Conservation (phyloP, 257 asterid species). For the Echites panduratus region DNA sequence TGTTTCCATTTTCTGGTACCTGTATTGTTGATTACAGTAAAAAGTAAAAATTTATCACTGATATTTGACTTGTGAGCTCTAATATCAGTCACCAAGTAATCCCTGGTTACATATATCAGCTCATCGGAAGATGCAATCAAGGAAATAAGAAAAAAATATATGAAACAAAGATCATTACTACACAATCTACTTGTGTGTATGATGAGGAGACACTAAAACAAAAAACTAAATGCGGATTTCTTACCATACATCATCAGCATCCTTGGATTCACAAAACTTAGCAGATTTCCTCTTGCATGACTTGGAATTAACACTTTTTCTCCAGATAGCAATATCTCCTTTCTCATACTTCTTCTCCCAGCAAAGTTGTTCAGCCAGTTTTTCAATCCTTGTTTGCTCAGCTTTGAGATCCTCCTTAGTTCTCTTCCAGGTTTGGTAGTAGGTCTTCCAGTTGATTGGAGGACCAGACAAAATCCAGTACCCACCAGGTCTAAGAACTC, state of each 20-base stretch:
- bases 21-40: slow-evolving; percentile 17
- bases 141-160: background rate
- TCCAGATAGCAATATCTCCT: slow-evolving; percentile 78
- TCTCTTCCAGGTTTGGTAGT: slow-evolving; percentile 77
- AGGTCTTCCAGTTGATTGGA: slow-evolving; percentile 91
- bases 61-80: background rate
- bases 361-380: slow-evolving; percentile 82
- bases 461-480: slow-evolving; percentile 95
- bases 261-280: slow-evolving; percentile 46
- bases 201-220: background rate
- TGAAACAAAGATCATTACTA: background rate
- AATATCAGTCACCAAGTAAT: slow-evolving; percentile 1
- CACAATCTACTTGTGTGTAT: background rate
- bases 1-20: slow-evolving; percentile 79
- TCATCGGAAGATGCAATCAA: background rate
- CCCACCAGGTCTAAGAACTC: slow-evolving; percentile 94
- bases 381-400: slow-evolving; percentile 71
- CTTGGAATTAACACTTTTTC: slow-evolving; percentile 51
- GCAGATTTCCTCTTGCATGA: slow-evolving; percentile 57
- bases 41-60: background rate
- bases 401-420: slow-evolving; percentile 69
- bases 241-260: slow-evolving; percentile 74
- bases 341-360: slow-evolving; percentile 97
- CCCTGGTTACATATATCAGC: background rate
- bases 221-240: slow-evolving; percentile 17